Evolutionary conservation across 2,329 filamentous ascomycete genomes (phyloP).

Genomic region (Cadophora sp.): DNA sequence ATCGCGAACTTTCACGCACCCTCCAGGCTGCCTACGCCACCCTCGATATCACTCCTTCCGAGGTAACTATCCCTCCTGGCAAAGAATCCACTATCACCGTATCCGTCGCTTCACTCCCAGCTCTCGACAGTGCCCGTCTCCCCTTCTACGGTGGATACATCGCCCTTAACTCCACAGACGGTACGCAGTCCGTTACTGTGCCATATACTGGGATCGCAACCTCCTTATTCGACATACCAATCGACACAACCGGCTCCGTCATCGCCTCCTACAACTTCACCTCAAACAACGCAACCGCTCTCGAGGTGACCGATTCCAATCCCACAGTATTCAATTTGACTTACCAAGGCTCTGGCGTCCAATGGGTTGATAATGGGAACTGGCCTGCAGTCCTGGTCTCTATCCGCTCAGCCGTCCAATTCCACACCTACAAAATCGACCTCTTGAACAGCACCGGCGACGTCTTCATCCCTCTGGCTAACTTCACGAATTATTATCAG

Average conservation of each 20-base stretch:
- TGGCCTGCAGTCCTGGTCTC: not conserved
- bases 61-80: slow-evolving; percentile 32
- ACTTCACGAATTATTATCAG: not conserved
- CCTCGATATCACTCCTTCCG: slow-evolving; percentile 32
- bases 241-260: not conserved
- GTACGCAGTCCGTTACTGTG: not conserved
- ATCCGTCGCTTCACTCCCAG: slow-evolving; percentile 29
- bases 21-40: slow-evolving; percentile 22
- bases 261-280: not conserved
- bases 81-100: slow-evolving; percentile 31
- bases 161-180: not conserved
- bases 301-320: not conserved
- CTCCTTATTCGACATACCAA: not conserved
- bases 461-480: not conserved
- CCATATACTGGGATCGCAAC: slow-evolving; percentile 13
- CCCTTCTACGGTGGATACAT: slow-evolving; percentile 14
- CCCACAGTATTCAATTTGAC: not conserved
- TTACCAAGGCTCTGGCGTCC: not conserved
- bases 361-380: not conserved
- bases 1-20: slow-evolving; percentile 22
- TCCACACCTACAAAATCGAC: not conserved
- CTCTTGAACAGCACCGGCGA: not conserved
- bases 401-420: not conserved
- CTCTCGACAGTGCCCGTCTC: not conserved
- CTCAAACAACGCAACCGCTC: not conserved